Base-by-base conservation (phyloP, 1,284 basidiomycete genomes). In the Rhodotorula sp. region DNA sequence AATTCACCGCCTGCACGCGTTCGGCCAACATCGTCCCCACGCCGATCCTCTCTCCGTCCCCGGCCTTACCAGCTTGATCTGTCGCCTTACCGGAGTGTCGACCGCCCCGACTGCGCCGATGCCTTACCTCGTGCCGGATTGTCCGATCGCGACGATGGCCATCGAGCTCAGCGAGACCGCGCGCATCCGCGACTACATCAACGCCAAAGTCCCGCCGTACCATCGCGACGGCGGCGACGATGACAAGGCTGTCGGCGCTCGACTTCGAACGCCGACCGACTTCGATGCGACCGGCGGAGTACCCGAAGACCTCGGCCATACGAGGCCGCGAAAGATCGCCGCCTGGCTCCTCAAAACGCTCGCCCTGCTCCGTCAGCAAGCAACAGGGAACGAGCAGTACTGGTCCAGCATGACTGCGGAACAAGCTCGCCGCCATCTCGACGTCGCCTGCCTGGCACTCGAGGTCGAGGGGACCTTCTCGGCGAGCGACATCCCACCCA, bases 391-490 rank as follows among this genome's bases (percentile, higher is more conserved):
- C 52, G 78, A 78, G 16, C n/a, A 64, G 20, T 61, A 73, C 62
- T 78, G 76, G 77, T 59, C 47, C 3, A 58, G 46, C 29, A 82
- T 85, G 43, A 85, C 86, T 2, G 85, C 87, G 0, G 90, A 91
- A 78, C 85, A 84, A 58, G 84, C 88, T 5, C 87, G 91, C 20
- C 85, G 86, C 48, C 84, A 86, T 6, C 79, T 95, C 54, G 92
- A 95, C 78, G 81, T 90, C 23, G 86, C 88, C 2, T 83, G 91
- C 6, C 82, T 85, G 0, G 85, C 87, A 1, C 80, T 95, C 1
- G 82, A 83, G 29, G 93, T 90, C 76, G 90, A 93, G 79, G 86
- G 86, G 0, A 78, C 87, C 0, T 85, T 93, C 12, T 79, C 85
- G 15, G 76, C 87, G 67, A 91, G 91, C 69, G 89, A 89, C 10